These are phyloP conservation scores for Immersiella caudata DNA, from an alignment of 495 filamentous ascomycete genomes.

Conservation along the genomic window DNA sequence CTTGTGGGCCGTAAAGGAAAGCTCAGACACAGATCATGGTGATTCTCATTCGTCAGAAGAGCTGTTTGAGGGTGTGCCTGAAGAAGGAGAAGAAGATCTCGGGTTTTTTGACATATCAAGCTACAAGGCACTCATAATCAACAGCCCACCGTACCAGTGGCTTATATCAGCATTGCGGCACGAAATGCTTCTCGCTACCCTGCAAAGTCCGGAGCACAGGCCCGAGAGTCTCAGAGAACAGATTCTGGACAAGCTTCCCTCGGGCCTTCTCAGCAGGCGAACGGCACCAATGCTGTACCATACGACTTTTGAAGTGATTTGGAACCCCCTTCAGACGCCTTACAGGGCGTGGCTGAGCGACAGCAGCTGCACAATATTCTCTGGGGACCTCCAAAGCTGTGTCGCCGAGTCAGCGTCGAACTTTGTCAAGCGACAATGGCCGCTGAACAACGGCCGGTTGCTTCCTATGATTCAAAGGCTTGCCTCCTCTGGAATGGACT, in stretches of 20 bases:
- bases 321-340: neutral
- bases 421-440: neutral
- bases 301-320: neutral
- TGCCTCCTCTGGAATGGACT: neutral
- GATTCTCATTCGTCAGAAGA: neutral
- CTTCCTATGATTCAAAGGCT: neutral
- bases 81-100: neutral
- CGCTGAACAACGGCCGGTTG: neutral
- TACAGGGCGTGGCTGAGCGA: neutral
- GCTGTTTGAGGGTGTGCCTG: neutral
- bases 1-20: neutral
- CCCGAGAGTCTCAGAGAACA: neutral
- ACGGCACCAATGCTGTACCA: neutral
- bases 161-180: neutral
- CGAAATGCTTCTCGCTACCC: neutral
- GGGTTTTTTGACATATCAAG: neutral
- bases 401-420: neutral
- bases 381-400: neutral
- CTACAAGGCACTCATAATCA: neutral
- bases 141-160: neutral
- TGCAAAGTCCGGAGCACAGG: neutral
- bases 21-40: neutral
- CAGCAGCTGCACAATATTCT: neutral
- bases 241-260: neutral
- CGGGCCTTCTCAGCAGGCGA: neutral